Percentiles rank a stretch among this genome's conserved stretches.
Evolutionary conservation across 345 rosid species (phyloP).

Genomic region (Aquilaria sinensis): DNA sequence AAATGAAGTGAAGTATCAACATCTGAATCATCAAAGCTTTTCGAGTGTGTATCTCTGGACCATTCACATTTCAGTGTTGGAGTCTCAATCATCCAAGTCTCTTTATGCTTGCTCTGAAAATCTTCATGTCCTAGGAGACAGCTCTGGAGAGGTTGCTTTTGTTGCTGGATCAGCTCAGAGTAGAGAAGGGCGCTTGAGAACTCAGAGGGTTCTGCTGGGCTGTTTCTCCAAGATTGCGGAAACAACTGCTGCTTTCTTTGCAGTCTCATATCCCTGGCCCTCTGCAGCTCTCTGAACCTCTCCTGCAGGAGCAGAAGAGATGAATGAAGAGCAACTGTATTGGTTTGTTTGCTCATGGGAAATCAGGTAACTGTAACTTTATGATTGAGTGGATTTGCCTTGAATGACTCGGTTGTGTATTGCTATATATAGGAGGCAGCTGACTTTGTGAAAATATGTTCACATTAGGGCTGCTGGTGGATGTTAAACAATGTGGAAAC

Average conservation of each 20-base stretch:
- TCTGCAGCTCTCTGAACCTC: conserved; percentile 37
- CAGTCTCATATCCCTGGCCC: conserved; percentile 39
- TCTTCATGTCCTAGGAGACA: conserved; percentile 1
- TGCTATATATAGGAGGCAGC: conserved; percentile 11
- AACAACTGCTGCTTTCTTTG: conserved; percentile 20
- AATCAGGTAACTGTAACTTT: background rate
- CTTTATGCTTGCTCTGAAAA: conserved; percentile 2
- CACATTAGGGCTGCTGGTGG: background rate
- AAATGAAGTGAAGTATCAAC: conserved; percentile 46
- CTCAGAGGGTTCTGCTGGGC: conserved; percentile 9
- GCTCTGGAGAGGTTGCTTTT: conserved; percentile 16
- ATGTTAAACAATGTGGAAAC: conserved; percentile 4
- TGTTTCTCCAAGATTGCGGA: conserved; percentile 18
- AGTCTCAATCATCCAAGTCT: conserved; percentile 17
- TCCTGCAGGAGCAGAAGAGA: conserved; percentile 43
- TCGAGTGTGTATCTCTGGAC: conserved; percentile 15
- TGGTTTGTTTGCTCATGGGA: conserved; percentile 30
- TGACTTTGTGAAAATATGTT: conserved; percentile 3
- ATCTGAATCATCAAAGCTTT: conserved; percentile 23
- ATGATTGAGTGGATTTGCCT: background rate
- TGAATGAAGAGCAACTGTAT: conserved; percentile 20
- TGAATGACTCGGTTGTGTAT: background rate
- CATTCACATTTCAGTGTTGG: conserved; percentile 17
- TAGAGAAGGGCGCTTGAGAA: conserved; percentile 17
- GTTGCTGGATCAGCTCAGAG: conserved; percentile 18